phyloP scores from a whole-genome alignment of 1,284 basidiomycete species.

The Apiotrichum mycotoxinovorans region DNA sequence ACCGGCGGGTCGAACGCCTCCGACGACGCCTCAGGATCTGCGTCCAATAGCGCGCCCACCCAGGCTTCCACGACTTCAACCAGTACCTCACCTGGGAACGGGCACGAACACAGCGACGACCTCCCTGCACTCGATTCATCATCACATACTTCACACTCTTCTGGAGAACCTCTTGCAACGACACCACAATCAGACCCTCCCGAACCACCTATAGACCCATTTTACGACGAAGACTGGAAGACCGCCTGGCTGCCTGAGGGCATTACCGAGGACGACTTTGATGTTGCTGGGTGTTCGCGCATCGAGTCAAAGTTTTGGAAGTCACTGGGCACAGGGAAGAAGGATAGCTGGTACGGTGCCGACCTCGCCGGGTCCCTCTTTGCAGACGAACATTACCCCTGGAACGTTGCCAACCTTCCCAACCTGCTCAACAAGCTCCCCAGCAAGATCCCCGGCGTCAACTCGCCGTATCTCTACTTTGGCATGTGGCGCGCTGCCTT shows the following conservation, averaged over 20 bases:
- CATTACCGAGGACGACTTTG: conserved; percentile 70
- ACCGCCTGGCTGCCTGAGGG: conserved; percentile 72
- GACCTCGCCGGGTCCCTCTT: conserved; percentile 83
- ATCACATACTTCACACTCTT: conserved; percentile 34
- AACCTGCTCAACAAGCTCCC: conserved; percentile 75
- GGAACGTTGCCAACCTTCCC: conserved; percentile 91
- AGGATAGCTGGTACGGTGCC: conserved; percentile 92
- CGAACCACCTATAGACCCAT: conserved; percentile 42
- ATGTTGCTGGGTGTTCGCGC: conserved; percentile 75
- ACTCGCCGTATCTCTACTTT: conserved; percentile 96
- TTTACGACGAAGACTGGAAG: conserved; percentile 63
- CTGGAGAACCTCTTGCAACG: conserved; percentile 24
- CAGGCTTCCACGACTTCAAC: neutral
- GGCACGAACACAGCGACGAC: conserved; percentile 4
- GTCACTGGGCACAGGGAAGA: conserved; percentile 62
- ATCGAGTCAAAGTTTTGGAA: conserved; percentile 92
- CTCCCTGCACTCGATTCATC: conserved; percentile 33
- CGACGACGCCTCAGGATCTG: neutral
- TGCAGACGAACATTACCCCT: conserved; percentile 70
- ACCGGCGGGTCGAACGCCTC: neutral
- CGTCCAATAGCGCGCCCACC: neutral
- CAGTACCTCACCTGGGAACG: neutral
- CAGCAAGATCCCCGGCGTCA: conserved; percentile 78
- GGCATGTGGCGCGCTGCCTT: conserved; percentile 99
- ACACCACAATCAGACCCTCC: neutral